Conservation (phyloP, 139 green algal species). For the Astrephomene gubernaculifera region DNA sequence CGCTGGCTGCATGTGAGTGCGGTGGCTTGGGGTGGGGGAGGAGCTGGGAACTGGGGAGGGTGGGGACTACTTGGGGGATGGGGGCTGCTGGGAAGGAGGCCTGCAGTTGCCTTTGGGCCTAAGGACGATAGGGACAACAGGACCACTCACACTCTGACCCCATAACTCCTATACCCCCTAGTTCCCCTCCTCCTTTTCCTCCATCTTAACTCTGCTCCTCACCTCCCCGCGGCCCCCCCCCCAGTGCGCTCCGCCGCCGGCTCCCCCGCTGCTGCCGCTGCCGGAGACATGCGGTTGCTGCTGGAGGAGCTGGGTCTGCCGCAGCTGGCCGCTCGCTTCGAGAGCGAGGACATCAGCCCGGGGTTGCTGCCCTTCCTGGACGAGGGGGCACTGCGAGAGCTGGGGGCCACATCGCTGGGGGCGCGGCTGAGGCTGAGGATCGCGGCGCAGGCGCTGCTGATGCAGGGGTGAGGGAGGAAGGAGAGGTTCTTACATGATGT, state of each 20-base stretch:
- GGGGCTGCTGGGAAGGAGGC: too few relatives aligned
- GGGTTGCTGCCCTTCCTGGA: slow-evolving; percentile 44
- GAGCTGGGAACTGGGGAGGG: too few relatives aligned
- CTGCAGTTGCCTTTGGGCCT: too few relatives aligned
- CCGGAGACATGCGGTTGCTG: slow-evolving; percentile 40
- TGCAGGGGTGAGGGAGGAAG: slow-evolving; percentile 6
- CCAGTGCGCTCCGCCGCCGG: slow-evolving; percentile 1
- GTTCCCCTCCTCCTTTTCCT: too few relatives aligned
- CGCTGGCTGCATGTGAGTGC: slow-evolving; percentile 18
- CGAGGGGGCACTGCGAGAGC: slow-evolving; percentile 25
- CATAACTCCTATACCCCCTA: too few relatives aligned
- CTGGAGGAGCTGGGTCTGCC: slow-evolving; percentile 38
- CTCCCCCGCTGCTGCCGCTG: too few relatives aligned
- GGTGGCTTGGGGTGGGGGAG: not conserved
- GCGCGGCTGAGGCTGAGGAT: slow-evolving; percentile 44
- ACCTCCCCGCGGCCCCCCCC: not conserved
- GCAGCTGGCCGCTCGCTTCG: slow-evolving; percentile 8
- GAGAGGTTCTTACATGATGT: too few relatives aligned
- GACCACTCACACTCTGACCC: too few relatives aligned
- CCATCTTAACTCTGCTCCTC: not conserved
- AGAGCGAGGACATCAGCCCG: slow-evolving; percentile 40
- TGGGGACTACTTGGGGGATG: too few relatives aligned
- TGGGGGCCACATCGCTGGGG: slow-evolving; percentile 34
- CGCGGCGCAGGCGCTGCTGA: slow-evolving; percentile 40
- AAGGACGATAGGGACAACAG: too few relatives aligned